Percentiles rank a stretch among this genome's conserved stretches.
phyloP scores from a whole-genome alignment of 2,329 filamentous ascomycete species.

The Dactylella cylindrospora region DNA sequence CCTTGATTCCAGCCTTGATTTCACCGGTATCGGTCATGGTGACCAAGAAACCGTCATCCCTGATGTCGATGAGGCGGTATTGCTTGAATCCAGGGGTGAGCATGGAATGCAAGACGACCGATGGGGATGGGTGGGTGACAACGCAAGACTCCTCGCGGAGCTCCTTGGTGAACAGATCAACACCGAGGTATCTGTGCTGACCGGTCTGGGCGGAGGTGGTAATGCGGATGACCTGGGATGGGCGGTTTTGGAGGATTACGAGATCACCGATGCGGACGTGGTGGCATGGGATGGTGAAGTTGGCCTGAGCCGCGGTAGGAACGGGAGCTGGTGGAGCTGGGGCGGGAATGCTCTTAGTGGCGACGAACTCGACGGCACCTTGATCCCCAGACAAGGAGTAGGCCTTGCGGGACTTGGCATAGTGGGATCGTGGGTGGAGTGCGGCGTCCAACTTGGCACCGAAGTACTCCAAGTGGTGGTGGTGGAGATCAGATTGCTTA shows the following conservation, averaged over 20 bases:
- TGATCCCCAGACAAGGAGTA: conserved; percentile 54
- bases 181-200: conserved; percentile 99
- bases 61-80: conserved; percentile 98
- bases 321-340: conserved; percentile 49
- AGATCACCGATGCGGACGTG: conserved; percentile 99
- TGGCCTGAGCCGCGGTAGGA: conserved; percentile 59
- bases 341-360: conserved; percentile 52
- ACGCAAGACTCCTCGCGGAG: conserved; percentile 98
- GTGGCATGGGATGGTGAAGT: conserved; percentile 97
- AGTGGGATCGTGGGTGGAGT: conserved; percentile 50
- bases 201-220: conserved; percentile 95
- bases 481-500: conserved; percentile 21
- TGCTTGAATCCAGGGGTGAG: conserved; percentile 99
- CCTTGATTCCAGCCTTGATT: conserved; percentile 91
- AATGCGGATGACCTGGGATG: conserved; percentile 99
- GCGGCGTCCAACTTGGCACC: conserved; percentile 50
- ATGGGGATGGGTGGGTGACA: conserved; percentile 93
- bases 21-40: conserved; percentile 99
- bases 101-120: conserved; percentile 99
- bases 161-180: conserved; percentile 99
- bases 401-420: conserved; percentile 47
- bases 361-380: conserved; percentile 57
- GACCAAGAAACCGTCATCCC: conserved; percentile 76
- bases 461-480: conserved; percentile 45
- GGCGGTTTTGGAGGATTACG: conserved; percentile 96